These are phyloP conservation scores for Colletotrichum lini DNA, from an alignment of 2,329 filamentous ascomycete genomes.

Conservation along the genomic window DNA sequence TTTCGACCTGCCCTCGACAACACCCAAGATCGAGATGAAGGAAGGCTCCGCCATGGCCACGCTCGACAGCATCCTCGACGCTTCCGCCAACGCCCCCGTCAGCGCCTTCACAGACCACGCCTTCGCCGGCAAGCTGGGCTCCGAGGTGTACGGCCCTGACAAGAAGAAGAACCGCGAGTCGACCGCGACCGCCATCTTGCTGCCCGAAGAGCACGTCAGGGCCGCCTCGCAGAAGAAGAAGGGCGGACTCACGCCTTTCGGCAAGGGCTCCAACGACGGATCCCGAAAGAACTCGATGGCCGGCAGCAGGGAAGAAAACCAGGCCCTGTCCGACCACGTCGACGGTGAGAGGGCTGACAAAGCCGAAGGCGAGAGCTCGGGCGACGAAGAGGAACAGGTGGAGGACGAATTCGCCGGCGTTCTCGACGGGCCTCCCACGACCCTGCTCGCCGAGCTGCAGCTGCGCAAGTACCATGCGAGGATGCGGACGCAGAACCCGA, in stretches of 20 bases:
- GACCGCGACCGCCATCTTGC: conserved; percentile 47
- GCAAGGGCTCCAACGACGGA: conserved; percentile 53
- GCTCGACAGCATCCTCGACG: conserved; percentile 91
- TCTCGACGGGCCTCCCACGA: conserved; percentile 83
- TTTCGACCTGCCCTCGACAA: conserved; percentile 79
- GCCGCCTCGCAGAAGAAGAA: conserved; percentile 58
- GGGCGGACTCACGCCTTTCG: conserved; percentile 64
- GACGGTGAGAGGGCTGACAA: conserved; percentile 49
- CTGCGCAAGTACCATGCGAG: conserved; percentile 91
- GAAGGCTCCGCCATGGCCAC: conserved; percentile 90
- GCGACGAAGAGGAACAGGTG: conserved; percentile 58
- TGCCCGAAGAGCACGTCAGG: conserved; percentile 43
- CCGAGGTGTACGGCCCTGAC: conserved; percentile 79
- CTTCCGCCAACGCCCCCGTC: conserved; percentile 88
- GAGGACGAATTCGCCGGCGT: conserved; percentile 38
- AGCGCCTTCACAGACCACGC: conserved; percentile 93
- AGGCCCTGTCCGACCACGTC: conserved; percentile 45
- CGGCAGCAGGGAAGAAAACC: conserved; percentile 46
- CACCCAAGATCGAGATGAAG: conserved; percentile 70
- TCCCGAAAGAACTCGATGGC: conserved; percentile 27
- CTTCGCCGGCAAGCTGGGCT: conserved; percentile 81
- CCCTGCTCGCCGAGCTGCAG: conserved; percentile 91
- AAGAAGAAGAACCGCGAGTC: conserved; percentile 62
- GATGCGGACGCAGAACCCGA: conserved; percentile 79
- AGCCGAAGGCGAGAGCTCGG: conserved; percentile 49